phyloP scores from a whole-genome alignment of 2,329 filamentous ascomycete genomes.

The Arthroderma sp. region DNA sequence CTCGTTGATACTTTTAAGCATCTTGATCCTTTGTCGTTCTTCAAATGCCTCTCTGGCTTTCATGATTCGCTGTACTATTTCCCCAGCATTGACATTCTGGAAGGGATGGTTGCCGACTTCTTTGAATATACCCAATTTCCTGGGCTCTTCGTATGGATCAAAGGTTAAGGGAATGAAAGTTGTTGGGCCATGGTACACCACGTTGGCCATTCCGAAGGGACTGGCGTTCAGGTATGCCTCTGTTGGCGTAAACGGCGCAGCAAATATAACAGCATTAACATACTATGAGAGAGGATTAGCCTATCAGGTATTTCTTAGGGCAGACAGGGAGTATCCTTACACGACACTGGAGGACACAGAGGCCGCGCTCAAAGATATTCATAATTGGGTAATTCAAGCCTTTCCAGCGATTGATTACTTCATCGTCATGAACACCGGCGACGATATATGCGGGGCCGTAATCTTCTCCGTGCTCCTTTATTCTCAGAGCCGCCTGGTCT shows the following conservation, averaged over 20 bases:
- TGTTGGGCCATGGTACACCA: constrained; percentile 93
- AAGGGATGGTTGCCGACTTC: constrained; percentile 69
- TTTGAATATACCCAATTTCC: constrained; percentile 70
- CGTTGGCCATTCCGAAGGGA: constrained; percentile 61
- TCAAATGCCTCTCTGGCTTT: constrained; percentile 79
- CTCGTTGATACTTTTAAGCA: constrained; percentile 71
- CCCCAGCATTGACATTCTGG: constrained; percentile 75
- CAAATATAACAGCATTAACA: constrained; percentile 76
- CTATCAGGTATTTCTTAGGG: background rate
- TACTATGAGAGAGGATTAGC: constrained; percentile 45
- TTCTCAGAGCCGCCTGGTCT: constrained; percentile 50
- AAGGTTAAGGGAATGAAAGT: constrained; percentile 69
- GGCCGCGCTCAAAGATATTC: constrained; percentile 93
- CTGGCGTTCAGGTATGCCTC: constrained; percentile 62
- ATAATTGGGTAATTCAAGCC: constrained; percentile 98
- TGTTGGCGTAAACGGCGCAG: constrained; percentile 78
- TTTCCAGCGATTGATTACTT: constrained; percentile 92
- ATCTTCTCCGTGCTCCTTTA: constrained; percentile 53
- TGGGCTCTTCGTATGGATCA: constrained; percentile 70
- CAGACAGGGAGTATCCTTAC: constrained; percentile 38
- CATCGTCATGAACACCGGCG: constrained; percentile 86
- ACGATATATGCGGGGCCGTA: constrained; percentile 80
- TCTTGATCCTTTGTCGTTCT: constrained; percentile 79
- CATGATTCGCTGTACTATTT: constrained; percentile 85
- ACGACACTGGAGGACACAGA: constrained; percentile 90